phyloP scores from a whole-genome alignment of 2,329 filamentous ascomycete genomes.

The Xylariaceae sp. region DNA sequence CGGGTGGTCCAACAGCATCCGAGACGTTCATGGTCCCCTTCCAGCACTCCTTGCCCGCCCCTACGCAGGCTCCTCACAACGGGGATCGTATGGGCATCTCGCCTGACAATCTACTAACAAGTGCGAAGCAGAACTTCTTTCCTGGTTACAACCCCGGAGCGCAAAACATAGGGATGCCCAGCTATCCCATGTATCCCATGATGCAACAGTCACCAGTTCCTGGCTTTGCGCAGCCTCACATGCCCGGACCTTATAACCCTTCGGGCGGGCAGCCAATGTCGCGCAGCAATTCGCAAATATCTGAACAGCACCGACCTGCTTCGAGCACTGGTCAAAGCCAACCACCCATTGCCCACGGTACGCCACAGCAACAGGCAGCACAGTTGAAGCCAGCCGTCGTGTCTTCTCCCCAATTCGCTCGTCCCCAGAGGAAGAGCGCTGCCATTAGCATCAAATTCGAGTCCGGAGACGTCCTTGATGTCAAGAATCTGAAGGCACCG shows the following conservation, averaged over 20 bases:
- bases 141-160: constrained; percentile 47
- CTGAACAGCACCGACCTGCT: constrained; percentile 53
- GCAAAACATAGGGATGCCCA: constrained; percentile 35
- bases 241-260: constrained; percentile 37
- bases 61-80: constrained; percentile 24
- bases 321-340: constrained; percentile 65
- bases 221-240: constrained; percentile 47
- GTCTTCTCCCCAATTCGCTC: constrained; percentile 46
- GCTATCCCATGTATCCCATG: constrained; percentile 30
- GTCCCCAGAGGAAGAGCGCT: constrained; percentile 61
- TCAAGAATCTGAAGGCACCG: constrained; percentile 58
- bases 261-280: constrained; percentile 68
- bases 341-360: constrained; percentile 57
- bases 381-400: constrained; percentile 47
- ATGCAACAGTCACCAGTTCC: constrained; percentile 44
- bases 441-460: constrained; percentile 83
- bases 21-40: constrained; percentile 25
- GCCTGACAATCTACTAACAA: constrained; percentile 71
- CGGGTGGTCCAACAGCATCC: constrained; percentile 15
- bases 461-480: constrained; percentile 73
- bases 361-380: constrained; percentile 62
- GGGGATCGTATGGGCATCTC: constrained; percentile 44
- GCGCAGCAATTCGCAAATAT: constrained; percentile 69
- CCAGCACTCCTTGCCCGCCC: constrained; percentile 24
- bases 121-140: constrained; percentile 65